Evolutionary conservation across 1,139 yeast species (phyloP).

Genomic region (Kazachstania sp.): DNA sequence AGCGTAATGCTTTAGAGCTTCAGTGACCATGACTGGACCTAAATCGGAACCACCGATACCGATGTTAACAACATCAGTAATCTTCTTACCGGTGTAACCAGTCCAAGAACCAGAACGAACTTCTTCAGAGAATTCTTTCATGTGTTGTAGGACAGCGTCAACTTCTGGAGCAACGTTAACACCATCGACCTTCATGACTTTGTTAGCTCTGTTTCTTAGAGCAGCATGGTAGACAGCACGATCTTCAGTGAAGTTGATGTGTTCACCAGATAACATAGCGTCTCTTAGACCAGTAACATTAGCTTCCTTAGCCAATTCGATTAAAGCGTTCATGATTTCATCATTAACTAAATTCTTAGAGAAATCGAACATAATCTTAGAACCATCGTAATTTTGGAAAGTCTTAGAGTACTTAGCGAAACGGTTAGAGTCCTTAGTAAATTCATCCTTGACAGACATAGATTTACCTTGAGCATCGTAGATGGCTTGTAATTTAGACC

Average conservation of each 20-base stretch:
- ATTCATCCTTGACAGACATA: slow-evolving; percentile 69
- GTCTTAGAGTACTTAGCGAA: slow-evolving; percentile 68
- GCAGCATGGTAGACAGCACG: slow-evolving; percentile 97
- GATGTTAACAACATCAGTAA: slow-evolving; percentile 90
- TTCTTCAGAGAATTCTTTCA: slow-evolving; percentile 86
- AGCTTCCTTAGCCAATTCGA: slow-evolving; percentile 83
- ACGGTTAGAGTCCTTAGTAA: slow-evolving; percentile 63
- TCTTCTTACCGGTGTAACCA: slow-evolving; percentile 91
- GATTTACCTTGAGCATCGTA: slow-evolving; percentile 60
- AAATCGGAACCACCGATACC: slow-evolving; percentile 99
- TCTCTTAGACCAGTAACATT: slow-evolving; percentile 81
- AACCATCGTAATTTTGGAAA: slow-evolving; percentile 75
- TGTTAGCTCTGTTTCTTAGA: slow-evolving; percentile 80
- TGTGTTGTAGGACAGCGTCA: slow-evolving; percentile 81
- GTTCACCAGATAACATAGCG: slow-evolving; percentile 83
- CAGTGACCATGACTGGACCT: slow-evolving; percentile 99
- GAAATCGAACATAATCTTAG: slow-evolving; percentile 85
- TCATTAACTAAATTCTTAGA: slow-evolving; percentile 90
- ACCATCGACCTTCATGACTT: slow-evolving; percentile 83
- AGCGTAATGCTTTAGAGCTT: slow-evolving; percentile 87
- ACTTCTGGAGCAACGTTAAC: slow-evolving; percentile 83
- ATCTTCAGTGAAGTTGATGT: slow-evolving; percentile 90
- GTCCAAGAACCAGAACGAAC: slow-evolving; percentile 92
- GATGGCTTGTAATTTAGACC: slow-evolving; percentile 66
- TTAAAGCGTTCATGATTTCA: slow-evolving; percentile 57